These are phyloP conservation scores for Oryza meridionalis DNA, from an alignment of 176 grass and related monocot genomes.

Conservation along the genomic window DNA sequence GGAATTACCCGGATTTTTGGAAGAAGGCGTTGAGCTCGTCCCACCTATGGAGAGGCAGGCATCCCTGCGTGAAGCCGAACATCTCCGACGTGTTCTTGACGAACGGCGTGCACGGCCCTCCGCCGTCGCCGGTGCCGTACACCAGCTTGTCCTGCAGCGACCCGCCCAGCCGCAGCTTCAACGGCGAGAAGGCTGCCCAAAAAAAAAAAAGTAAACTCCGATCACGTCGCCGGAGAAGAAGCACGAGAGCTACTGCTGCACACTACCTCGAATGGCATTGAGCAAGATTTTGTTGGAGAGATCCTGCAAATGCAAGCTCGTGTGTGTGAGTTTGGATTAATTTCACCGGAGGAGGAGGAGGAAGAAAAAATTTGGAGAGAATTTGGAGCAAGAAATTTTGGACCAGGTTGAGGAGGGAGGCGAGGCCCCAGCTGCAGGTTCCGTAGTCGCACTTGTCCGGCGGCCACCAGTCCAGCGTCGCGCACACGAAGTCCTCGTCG, in stretches of 20 bases:
- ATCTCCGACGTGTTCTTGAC: slow-evolving; percentile 56
- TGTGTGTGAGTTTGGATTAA: background rate
- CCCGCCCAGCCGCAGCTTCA: slow-evolving; percentile 70
- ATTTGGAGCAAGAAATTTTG: background rate
- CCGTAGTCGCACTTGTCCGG: slow-evolving; percentile 97
- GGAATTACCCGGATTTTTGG: slow-evolving; percentile 53
- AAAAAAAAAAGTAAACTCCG: background rate
- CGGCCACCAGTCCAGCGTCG: slow-evolving; percentile 98
- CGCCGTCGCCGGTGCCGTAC: slow-evolving; percentile 40
- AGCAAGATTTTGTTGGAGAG: slow-evolving; percentile 77
- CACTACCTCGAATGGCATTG: slow-evolving; percentile 80
- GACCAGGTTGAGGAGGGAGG: slow-evolving; percentile 87
- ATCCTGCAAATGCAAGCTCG: slow-evolving; percentile 53
- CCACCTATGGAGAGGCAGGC: slow-evolving; percentile 70
- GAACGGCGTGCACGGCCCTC: slow-evolving; percentile 53
- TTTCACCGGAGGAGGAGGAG: too few species aligned
- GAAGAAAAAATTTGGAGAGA: background rate
- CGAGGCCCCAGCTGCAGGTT: slow-evolving; percentile 84
- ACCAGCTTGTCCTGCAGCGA: slow-evolving; percentile 69
- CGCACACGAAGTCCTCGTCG: slow-evolving; percentile 84
- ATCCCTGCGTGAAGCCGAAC: slow-evolving; percentile 66
- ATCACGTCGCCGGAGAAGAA: background rate
- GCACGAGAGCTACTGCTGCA: background rate
- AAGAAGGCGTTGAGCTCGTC: slow-evolving; percentile 87
- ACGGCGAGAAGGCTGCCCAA: slow-evolving; percentile 57